Percentiles rank a stretch among this genome's conserved stretches.
These are phyloP conservation scores for Amphichorda felina DNA, from an alignment of 2,329 filamentous ascomycete genomes.

Conservation along the genomic window DNA sequence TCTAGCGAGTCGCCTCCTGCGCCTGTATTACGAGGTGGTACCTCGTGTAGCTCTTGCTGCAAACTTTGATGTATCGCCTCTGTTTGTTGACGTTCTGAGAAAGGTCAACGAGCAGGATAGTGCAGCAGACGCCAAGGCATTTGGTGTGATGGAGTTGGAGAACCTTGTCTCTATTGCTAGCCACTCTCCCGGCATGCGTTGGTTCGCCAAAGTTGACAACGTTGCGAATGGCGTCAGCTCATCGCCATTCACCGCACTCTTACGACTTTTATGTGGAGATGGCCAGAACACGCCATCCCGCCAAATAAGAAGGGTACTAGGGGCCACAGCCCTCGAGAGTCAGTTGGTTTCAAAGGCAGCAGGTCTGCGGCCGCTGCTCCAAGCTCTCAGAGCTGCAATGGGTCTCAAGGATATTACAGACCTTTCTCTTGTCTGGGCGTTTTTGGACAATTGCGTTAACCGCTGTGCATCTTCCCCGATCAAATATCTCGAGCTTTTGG, in stretches of 20 bases:
- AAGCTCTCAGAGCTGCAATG: slow-evolving; percentile 13
- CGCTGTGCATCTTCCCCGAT: slow-evolving; percentile 66
- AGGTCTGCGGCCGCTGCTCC: slow-evolving; percentile 34
- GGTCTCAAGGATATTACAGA: slow-evolving; percentile 7
- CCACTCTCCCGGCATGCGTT: slow-evolving; percentile 74
- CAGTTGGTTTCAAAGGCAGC: slow-evolving; percentile 47
- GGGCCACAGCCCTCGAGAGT: slow-evolving; percentile 50
- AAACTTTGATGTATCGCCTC: slow-evolving; percentile 77
- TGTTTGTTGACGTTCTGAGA: slow-evolving; percentile 57
- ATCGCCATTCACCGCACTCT: slow-evolving; percentile 61
- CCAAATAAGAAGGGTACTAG: slow-evolving; percentile 43
- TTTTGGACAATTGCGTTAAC: slow-evolving; percentile 73
- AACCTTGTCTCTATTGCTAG: slow-evolving; percentile 72
- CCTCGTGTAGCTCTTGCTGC: slow-evolving; percentile 71
- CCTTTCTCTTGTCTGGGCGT: slow-evolving; percentile 45
- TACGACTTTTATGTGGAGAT: slow-evolving; percentile 31
- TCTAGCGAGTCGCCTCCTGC: slow-evolving; percentile 64
- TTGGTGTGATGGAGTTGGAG: slow-evolving; percentile 64
- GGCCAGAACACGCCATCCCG: slow-evolving; percentile 17
- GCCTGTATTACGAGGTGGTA: slow-evolving; percentile 74
- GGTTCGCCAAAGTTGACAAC: slow-evolving; percentile 67
- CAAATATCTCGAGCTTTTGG: slow-evolving; percentile 65
- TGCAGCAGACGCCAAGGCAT: slow-evolving; percentile 33
- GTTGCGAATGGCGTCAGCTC: slow-evolving; percentile 28
- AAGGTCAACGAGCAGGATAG: slow-evolving; percentile 40